Evolutionary conservation across 768 basidiomycete species (phyloP), one percentile per base, ranked within the genome.

Genomic region (Naganishia vaughanmartiniae): DNA sequence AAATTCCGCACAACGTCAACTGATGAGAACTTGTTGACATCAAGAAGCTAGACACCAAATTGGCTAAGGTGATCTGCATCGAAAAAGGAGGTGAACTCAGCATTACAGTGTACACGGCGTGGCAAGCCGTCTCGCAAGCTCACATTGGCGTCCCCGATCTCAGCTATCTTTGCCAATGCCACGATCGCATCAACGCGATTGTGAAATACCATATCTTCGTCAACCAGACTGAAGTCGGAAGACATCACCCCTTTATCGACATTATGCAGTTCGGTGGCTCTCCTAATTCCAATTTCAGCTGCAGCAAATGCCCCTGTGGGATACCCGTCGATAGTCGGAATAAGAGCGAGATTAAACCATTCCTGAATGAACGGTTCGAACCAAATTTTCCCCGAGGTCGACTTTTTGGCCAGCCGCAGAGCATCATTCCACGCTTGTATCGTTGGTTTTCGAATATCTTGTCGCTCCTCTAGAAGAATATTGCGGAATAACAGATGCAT

Each of bases 191-290:
- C 87, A 6, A 97, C 81, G 28, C 94, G 85, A 21, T 91, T 92
- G 72, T 90, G 87, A 69, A 94, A 78, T 45, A 92, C 87, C 5
- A 87, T 82, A 75, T 96, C 93, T 28, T 86, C 82, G 7, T 89
- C 84, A 36, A 98, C 85, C 45, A 99, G 84, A 0, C 91, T 88
- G 53, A 93, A 83, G 78, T 99, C 96, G 77, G 97, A 94, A 5
- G 86, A 84, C 28, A 97, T 84, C 89, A 98, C 93, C 70, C 90
- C 90, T 84, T 93, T 98, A 83, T 99, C 96, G 36, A 98, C 92
- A 75, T 96, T 93, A 79, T 98, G 92, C 55, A 88, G 86, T 78
- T 92, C 89, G 9, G 81, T 69, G 0, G 84, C 39, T 24, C 21
- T 53, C 5, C 36, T 34, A 3, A 31, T 28, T 12, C 48, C 65